These are phyloP conservation scores for Sherardia arvensis DNA, from an alignment of 257 asterid species.

Conservation along the genomic window DNA sequence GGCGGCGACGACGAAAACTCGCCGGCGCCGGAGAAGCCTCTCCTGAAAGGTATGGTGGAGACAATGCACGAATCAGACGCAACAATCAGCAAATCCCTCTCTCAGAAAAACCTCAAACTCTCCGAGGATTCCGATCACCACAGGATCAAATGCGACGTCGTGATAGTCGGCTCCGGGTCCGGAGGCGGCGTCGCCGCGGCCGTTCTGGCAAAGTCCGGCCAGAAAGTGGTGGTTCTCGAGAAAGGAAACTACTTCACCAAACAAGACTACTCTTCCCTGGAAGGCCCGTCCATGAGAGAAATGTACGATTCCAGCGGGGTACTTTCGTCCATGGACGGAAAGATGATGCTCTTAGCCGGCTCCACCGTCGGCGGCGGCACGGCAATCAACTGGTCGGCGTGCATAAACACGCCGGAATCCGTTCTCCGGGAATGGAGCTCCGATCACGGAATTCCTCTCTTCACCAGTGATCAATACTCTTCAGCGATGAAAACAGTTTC, in stretches of 20 bases:
- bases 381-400: constrained; percentile 82
- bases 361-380: constrained; percentile 98
- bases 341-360: constrained; percentile 55
- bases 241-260: constrained; percentile 67
- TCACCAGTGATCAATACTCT: constrained; percentile 25
- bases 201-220: constrained; percentile 58
- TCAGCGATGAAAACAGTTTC: constrained; percentile 65
- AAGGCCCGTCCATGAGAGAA: constrained; percentile 67
- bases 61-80: constrained; percentile 34
- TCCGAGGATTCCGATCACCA: constrained; percentile 19
- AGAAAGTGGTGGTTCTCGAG: constrained; percentile 62
- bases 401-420: constrained; percentile 44
- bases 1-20: constrained; percentile 7
- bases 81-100: constrained; percentile 31
- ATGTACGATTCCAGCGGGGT: constrained; percentile 69
- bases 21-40: constrained; percentile 35
- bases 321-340: constrained; percentile 56
- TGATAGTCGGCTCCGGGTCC: constrained; percentile 76
- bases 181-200: constrained; percentile 93
- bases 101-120: constrained; percentile 41
- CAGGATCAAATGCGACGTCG: constrained; percentile 61
- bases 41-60: constrained; percentile 63
- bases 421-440: constrained; percentile 57
- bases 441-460: constrained; percentile 32
- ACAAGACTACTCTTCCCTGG: constrained; percentile 53